phyloP scores from a whole-genome alignment of 371 early-diverging fungal species.

The Mucor velutinosus region DNA sequence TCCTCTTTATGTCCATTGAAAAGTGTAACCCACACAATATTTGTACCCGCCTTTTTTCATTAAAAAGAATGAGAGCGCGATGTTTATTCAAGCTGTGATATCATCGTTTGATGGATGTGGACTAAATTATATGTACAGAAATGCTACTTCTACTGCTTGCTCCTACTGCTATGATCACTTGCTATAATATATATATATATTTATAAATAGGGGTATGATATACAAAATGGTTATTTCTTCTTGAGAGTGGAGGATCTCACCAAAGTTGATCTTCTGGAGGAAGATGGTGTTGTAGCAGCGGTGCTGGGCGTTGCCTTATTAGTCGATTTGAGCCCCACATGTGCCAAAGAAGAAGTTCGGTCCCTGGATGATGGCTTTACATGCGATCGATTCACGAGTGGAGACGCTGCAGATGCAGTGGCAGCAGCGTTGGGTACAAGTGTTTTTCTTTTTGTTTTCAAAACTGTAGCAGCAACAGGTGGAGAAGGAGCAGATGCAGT shows the following conservation, averaged over 20 bases:
- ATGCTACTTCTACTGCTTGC: neutral
- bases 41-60: neutral
- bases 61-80: neutral
- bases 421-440: neutral
- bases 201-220: neutral
- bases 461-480: neutral
- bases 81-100: neutral
- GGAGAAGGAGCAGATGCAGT: neutral
- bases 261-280: neutral
- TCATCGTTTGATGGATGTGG: neutral
- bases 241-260: neutral
- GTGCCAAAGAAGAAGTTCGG: neutral
- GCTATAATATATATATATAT: slow-evolving; percentile 2
- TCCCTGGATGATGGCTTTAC: neutral
- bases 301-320: neutral
- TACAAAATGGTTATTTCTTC: slow-evolving; percentile 3
- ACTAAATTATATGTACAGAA: slow-evolving; percentile 1
- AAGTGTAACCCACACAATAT: neutral
- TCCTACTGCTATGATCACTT: neutral
- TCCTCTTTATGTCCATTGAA: neutral
- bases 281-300: neutral
- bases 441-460: neutral
- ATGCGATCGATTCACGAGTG: neutral
- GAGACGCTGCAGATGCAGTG: neutral
- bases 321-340: neutral